Evolutionary conservation across 495 filamentous ascomycete genomes (phyloP), one percentile per base, ranked within the genome.

Genomic region (Aspergillus taichungensis): DNA sequence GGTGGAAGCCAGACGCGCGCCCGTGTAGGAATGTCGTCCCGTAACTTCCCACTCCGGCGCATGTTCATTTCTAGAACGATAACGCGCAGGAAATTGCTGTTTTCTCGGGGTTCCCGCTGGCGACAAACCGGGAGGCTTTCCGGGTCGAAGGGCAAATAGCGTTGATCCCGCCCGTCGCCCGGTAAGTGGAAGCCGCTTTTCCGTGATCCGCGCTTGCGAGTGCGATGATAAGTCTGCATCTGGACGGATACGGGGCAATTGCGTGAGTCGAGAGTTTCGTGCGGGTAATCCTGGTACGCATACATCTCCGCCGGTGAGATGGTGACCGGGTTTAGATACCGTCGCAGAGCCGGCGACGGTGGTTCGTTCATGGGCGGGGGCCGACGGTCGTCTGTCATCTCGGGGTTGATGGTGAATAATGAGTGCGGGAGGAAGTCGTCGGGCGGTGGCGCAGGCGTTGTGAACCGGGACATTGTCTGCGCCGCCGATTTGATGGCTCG

Each of bases 41-140:
- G 86, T 45, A 98, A 68, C 66, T 98, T 97, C 36, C 92, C 92
- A 36, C 74, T 76, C 54, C 87, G 82, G 29, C 90, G 83, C 92
- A 98, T 98, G 47, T 91, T 87, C 85, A 95, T 95, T 66, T 98
- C 92, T 56, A 96, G 74, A 43, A 96, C 91, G 27, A 94, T 87
- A 55, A 97, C 83, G 28, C 92, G 80, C 40, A 98, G 80, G 66
- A 97, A 98, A 52, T 96, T 84, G 18, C 84, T 78, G 59, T 98
- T 98, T 61, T 98, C 92, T 32, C 92, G 78, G 51, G 87, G 79
- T 60, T 96, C 92, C 10, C 92, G 80, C 59, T 90, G 90, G 10
- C 88, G 82, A 8, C 84, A 73, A 42, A 75, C 63, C 3, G 76
- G 68, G 0, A 68, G 63, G 27, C 60, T 49, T 37, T 73, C 68